Evolutionary conservation across 306 rosid genomes (phyloP).

Genomic region (Begonia peltatifolia): DNA sequence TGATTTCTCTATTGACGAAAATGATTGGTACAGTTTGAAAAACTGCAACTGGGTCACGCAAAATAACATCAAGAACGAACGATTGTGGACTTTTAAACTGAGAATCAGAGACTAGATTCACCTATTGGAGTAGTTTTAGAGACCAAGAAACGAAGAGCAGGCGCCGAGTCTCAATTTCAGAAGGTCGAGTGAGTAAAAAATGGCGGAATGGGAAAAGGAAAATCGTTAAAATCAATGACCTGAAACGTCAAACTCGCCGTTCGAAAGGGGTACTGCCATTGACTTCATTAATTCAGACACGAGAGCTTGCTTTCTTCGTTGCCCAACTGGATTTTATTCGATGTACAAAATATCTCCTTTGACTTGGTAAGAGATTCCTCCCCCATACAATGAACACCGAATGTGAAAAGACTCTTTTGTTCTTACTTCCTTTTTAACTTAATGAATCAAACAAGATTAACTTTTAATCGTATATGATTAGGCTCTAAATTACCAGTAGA

Average conservation of each 20-base stretch:
- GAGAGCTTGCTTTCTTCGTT: not conserved
- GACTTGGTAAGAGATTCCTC: constrained; percentile 4
- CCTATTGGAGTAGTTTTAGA: constrained; percentile 10
- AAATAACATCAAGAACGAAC: not conserved
- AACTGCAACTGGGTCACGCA: not conserved
- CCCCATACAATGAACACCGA: not conserved
- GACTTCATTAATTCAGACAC: constrained; percentile 3
- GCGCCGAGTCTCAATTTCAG: constrained; percentile 13
- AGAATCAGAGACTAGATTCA: constrained; percentile 16
- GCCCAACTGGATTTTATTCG: not conserved
- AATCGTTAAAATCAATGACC: not conserved
- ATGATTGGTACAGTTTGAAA: not conserved
- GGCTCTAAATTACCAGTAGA: no score
- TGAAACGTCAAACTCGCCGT: not conserved
- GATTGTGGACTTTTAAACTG: not conserved
- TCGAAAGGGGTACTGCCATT: constrained; percentile 8
- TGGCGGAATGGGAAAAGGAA: not conserved
- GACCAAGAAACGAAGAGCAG: not conserved
- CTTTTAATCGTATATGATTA: no score
- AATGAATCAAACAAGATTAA: no score
- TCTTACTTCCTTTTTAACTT: not conserved
- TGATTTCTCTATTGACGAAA: not conserved
- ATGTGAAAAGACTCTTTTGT: constrained; percentile 1
- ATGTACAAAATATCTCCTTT: not conserved
- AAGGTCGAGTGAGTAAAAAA: constrained; percentile 1